Conservation (phyloP, 2,329 filamentous ascomycete genomes). For the Aspergillus ibericus region DNA sequence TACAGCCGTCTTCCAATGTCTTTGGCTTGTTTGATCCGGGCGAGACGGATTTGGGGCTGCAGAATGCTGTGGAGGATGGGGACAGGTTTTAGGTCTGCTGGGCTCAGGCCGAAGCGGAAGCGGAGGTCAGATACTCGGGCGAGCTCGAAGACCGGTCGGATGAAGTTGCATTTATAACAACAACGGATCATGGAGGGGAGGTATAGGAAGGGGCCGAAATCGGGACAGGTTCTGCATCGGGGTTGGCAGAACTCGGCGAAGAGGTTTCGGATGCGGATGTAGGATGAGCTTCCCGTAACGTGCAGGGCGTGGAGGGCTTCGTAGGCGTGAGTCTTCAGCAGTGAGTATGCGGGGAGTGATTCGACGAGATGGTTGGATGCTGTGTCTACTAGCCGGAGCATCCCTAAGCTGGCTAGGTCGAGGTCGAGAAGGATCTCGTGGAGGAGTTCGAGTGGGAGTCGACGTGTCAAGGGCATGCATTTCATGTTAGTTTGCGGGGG, state of each 20-base stretch:
- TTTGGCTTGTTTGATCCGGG: conserved; percentile 1
- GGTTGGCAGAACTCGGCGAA: conserved; percentile 8
- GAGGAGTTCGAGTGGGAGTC: conserved; percentile 1
- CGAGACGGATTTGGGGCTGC: neutral
- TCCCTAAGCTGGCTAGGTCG: conserved; percentile 3
- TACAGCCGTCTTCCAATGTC: conserved; percentile 1
- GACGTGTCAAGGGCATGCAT: neutral
- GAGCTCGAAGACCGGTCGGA: neutral
- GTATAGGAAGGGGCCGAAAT: conserved; percentile 14
- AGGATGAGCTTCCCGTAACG: neutral
- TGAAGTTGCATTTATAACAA: conserved; percentile 10
- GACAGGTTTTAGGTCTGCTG: neutral
- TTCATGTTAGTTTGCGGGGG: no score
- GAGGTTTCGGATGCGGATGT: no score
- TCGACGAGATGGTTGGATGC: conserved; percentile 1
- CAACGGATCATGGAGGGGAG: conserved; percentile 7
- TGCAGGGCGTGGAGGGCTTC: neutral
- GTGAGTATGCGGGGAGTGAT: conserved; percentile 6
- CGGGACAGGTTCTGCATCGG: conserved; percentile 9
- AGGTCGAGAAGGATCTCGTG: conserved; percentile 8
- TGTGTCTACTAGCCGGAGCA: conserved; percentile 7
- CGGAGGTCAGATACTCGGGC: neutral
- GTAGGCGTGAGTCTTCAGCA: conserved; percentile 2
- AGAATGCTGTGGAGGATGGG: neutral
- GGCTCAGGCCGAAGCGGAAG: neutral